Conservation (phyloP, 2,329 filamentous ascomycete species). For the Aquanectria penicillioides region DNA sequence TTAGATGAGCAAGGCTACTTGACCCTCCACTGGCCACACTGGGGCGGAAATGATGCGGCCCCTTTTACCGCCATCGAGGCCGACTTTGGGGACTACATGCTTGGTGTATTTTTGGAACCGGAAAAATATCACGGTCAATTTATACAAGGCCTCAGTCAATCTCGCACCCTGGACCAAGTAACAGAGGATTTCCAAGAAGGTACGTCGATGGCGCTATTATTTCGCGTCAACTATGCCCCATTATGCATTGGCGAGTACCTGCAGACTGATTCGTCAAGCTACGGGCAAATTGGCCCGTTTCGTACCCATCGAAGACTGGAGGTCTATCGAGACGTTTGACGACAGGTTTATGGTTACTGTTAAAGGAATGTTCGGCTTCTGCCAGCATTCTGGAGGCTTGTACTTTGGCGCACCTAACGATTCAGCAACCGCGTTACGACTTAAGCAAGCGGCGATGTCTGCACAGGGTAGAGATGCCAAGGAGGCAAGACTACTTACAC, state of each 20-base stretch:
- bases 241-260: background rate
- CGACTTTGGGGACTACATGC: conserved; percentile 6
- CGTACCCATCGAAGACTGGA: conserved; percentile 1
- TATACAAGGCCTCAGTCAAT: background rate
- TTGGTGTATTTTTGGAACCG: background rate
- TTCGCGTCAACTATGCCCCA: no score
- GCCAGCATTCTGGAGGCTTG: background rate
- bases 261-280: background rate
- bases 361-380: conserved; percentile 2
- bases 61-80: background rate
- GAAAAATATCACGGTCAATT: background rate
- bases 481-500: no score
- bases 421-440: background rate
- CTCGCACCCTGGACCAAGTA: background rate
- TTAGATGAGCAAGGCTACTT: background rate
- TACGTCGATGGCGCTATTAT: no score
- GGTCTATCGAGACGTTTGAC: background rate
- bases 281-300: conserved; percentile 1
- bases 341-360: background rate
- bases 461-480: background rate
- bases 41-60: background rate
- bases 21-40: background rate
- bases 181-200: background rate
- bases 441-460: background rate
- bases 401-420: background rate